Conservation (phyloP, 2,329 filamentous ascomycete species). For the Fusarium sororula region DNA sequence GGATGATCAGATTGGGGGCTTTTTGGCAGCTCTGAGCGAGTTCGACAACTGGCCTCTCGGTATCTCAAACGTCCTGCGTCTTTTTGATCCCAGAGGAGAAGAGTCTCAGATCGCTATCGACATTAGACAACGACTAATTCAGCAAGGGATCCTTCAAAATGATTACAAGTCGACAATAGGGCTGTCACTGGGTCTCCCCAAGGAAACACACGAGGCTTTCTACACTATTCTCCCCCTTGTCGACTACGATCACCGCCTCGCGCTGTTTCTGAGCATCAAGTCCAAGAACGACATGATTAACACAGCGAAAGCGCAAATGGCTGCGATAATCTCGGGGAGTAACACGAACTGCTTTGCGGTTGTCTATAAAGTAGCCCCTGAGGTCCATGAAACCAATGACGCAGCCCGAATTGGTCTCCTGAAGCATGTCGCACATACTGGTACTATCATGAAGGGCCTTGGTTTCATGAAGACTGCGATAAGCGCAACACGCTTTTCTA, state of each 20-base stretch:
- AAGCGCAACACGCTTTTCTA: background rate
- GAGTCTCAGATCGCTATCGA: background rate
- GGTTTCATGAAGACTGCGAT: background rate
- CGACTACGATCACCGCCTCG: background rate
- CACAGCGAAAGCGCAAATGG: background rate
- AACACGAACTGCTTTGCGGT: background rate
- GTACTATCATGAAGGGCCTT: background rate
- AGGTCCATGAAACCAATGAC: background rate
- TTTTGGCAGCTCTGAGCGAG: background rate
- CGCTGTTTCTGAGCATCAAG: background rate
- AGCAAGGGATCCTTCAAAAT: background rate
- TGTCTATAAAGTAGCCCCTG: background rate
- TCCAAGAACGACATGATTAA: background rate
- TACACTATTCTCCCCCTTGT: background rate
- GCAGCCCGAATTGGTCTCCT: background rate
- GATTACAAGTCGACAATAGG: background rate
- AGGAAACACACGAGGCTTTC: background rate
- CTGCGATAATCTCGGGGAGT: background rate
- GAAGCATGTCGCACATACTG: background rate
- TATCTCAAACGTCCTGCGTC: background rate
- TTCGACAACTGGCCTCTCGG: background rate
- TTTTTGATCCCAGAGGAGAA: background rate
- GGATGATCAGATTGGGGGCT: background rate
- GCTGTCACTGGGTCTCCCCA: background rate
- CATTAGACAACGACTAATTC: background rate